These are phyloP conservation scores for Alternaria alternata DNA, from an alignment of 2,329 filamentous ascomycete species.

Conservation along the genomic window DNA sequence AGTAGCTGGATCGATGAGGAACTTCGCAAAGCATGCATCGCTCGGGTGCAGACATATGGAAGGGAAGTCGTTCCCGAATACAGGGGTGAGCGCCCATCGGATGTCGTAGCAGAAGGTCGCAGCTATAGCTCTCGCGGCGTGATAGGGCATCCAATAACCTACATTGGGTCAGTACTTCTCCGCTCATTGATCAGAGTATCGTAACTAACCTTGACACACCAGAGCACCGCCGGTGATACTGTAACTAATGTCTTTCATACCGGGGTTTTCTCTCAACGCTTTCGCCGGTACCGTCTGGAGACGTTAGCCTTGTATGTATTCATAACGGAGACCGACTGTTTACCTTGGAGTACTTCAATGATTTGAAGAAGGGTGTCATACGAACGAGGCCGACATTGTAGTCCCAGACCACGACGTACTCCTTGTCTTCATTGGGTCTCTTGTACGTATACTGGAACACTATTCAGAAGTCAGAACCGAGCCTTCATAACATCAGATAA, in stretches of 20 bases:
- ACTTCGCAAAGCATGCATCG: constrained; percentile 66
- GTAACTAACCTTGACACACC: constrained; percentile 71
- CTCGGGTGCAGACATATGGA: constrained; percentile 71
- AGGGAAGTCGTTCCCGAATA: constrained; percentile 87
- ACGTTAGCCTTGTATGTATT: constrained; percentile 19
- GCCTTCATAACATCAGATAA: neutral
- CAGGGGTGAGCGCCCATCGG: constrained; percentile 82
- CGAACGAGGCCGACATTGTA: constrained; percentile 93
- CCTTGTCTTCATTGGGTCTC: constrained; percentile 68
- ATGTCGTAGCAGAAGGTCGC: constrained; percentile 89
- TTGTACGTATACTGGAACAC: constrained; percentile 87
- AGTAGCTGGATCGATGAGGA: constrained; percentile 52
- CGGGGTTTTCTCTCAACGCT: constrained; percentile 73
- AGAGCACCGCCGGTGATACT: constrained; percentile 95
- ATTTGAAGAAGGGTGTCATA: constrained; percentile 95
- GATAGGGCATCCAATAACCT: constrained; percentile 98
- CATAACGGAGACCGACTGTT: constrained; percentile 32
- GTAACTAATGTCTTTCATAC: constrained; percentile 87
- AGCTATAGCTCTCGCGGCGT: constrained; percentile 85
- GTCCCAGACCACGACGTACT: constrained; percentile 92
- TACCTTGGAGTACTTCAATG: constrained; percentile 86
- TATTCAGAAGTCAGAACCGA: constrained; percentile 48
- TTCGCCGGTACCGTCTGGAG: constrained; percentile 84
- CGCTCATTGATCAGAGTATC: neutral
- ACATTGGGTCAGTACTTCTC: constrained; percentile 15